These are phyloP conservation scores for Solanum phureja DNA, from an alignment of 257 asterid genomes.

Conservation along the genomic window DNA sequence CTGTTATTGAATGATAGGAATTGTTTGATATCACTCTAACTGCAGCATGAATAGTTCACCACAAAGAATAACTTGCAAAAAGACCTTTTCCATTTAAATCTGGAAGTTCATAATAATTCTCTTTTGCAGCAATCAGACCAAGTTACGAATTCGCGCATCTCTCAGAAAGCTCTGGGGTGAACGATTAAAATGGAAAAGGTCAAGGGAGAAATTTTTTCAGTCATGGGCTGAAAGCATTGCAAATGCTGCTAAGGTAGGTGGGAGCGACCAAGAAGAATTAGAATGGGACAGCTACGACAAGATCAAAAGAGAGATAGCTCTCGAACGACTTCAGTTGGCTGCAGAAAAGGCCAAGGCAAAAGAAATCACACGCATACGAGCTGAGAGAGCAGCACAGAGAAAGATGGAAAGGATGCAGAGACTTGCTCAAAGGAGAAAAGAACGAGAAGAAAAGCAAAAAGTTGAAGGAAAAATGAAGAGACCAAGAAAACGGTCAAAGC, in stretches of 20 bases:
- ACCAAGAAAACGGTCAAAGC: constrained; percentile 44
- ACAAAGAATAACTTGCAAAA: neutral
- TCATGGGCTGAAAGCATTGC: constrained; percentile 72
- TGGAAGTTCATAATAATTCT: neutral
- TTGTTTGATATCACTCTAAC: neutral
- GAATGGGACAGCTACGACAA: constrained; percentile 82
- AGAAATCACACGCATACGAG: constrained; percentile 29
- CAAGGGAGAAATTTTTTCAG: constrained; percentile 34
- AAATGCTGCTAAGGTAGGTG: constrained; percentile 66
- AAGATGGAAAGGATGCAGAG: constrained; percentile 41
- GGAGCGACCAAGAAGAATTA: constrained; percentile 55
- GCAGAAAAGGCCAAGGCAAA: constrained; percentile 49
- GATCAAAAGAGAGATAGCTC: constrained; percentile 40
- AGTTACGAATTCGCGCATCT: constrained; percentile 45
- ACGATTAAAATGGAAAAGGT: constrained; percentile 69
- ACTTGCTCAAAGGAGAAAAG: constrained; percentile 43
- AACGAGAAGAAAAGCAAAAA: constrained; percentile 38
- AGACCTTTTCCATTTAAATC: neutral
- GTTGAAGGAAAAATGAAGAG: constrained; percentile 19
- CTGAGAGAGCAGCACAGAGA: constrained; percentile 40
- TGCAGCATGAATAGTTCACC: neutral
- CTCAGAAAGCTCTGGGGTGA: constrained; percentile 51
- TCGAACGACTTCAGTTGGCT: constrained; percentile 23
- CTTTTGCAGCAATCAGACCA: constrained; percentile 56
- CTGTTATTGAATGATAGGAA: neutral